Evolutionary conservation across 1,284 basidiomycete species (phyloP), one percentile per base, ranked within the genome.

Genomic region (Austroboletus novae-zelandiae): DNA sequence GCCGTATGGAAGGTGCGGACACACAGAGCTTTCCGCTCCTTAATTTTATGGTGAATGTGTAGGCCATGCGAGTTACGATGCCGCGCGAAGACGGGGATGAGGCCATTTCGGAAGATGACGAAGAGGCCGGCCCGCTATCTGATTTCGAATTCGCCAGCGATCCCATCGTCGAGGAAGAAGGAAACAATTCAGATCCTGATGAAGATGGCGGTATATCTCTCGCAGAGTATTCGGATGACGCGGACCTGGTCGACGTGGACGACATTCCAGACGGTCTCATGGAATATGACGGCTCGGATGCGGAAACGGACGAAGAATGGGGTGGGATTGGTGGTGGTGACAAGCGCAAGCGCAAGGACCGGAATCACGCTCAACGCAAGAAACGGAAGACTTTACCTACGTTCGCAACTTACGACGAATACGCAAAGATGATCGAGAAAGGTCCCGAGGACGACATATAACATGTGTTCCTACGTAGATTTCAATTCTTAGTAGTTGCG

Each of bases 401-500:
- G 29, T 98, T 99, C 63, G 96, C 92, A 2, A 91, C 85, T 65
- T 96, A 96, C 57, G 96, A 98, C 56, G 96, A 98, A 60, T 99
- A 97, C 64, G 91, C 90, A 43, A 89, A 83, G 70, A 78, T 98
- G 76, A 94, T 98, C 57, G 94, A 96, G 64, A 88, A 87, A 8
- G 62, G 52, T 5, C 64, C 62, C 9, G 66, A 67, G 44, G 57
- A 68, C 10, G 54, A 60, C 6, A 50, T 61, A 49, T 61, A 42
- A 44, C 25, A 27, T 27, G 20, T 27, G 7, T 27, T 27, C 25
- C 25, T 27, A 23, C n/a, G n/a, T n/a, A n/a, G n/a, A n/a, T n/a
- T n/a, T n/a, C n/a, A n/a, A n/a, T n/a, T n/a, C n/a, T n/a, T n/a
- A n/a, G n/a, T n/a, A n/a, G n/a, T 27, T 27, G 25, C 25, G 25